These are phyloP conservation scores for Colletotrichum aenigma DNA, from an alignment of 2,329 filamentous ascomycete genomes.

Conservation along the genomic window DNA sequence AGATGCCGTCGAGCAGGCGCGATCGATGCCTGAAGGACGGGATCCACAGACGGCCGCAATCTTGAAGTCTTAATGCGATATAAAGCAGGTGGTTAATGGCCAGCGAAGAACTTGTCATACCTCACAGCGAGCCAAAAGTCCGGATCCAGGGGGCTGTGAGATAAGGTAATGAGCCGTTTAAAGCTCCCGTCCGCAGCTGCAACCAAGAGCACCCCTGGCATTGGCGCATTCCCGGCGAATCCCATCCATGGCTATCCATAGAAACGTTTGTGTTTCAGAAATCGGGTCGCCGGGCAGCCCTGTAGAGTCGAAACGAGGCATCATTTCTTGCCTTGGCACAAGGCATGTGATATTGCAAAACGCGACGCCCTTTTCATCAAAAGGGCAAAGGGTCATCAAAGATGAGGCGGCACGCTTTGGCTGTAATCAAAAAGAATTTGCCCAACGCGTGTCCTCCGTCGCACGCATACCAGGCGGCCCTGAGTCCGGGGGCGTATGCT, in stretches of 20 bases:
- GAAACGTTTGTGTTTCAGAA: slow-evolving; percentile 11
- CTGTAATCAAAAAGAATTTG: neutral
- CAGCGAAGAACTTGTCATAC: neutral
- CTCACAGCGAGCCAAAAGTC: neutral
- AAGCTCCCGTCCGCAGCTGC: slow-evolving; percentile 2
- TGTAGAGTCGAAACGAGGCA: neutral
- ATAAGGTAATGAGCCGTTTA: neutral
- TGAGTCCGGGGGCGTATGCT: neutral
- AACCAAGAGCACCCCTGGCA: neutral
- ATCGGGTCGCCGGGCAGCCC: neutral
- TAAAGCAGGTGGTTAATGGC: neutral
- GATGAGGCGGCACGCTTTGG: neutral
- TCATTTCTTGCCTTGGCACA: neutral
- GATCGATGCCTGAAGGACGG: neutral
- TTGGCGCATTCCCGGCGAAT: neutral
- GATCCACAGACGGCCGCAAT: neutral
- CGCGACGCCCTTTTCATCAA: neutral
- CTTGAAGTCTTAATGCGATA: neutral
- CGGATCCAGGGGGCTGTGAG: neutral
- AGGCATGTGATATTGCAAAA: neutral
- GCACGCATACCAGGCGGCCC: neutral
- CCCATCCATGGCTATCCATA: neutral
- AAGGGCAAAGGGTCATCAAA: neutral
- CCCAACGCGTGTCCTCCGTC: neutral
- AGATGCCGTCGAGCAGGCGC: neutral